Percentiles rank a stretch among this genome's conserved stretches.
phyloP scores from a whole-genome alignment of 176 grass and related monocot genomes.

The Hordeum vulgare region MorexV3_pseudomolecules_assembly NC_058521.1:586244224-586244723 shows the following conservation, averaged over 20 bases:
- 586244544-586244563: conserved; percentile 96
- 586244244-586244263: conserved; percentile 87
- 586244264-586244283: conserved; percentile 38
- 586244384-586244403: not conserved
- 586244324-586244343: conserved; percentile 85
- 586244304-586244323: conserved; percentile 75
- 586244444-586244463: conserved; percentile 77
- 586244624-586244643: conserved; percentile 82
- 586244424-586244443: no score
- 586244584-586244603: conserved; percentile 28
- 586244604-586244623: conserved; percentile 91
- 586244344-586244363: conserved; percentile 56
- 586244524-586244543: conserved; percentile 76
- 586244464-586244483: conserved; percentile 98
- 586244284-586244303: conserved; percentile 71
- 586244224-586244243: conserved; percentile 95
- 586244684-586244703: conserved; percentile 54
- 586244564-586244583: conserved; percentile 54
- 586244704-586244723: conserved; percentile 26
- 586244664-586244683: conserved; percentile 95
- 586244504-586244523: conserved; percentile 62
- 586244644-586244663: conserved; percentile 64
- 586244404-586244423: no score
- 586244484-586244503: conserved; percentile 67
- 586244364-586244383: no score